These are phyloP conservation scores for Globisporangium emineosum DNA, from an alignment of 352 stramenopile species.

Conservation along the genomic window DNA sequence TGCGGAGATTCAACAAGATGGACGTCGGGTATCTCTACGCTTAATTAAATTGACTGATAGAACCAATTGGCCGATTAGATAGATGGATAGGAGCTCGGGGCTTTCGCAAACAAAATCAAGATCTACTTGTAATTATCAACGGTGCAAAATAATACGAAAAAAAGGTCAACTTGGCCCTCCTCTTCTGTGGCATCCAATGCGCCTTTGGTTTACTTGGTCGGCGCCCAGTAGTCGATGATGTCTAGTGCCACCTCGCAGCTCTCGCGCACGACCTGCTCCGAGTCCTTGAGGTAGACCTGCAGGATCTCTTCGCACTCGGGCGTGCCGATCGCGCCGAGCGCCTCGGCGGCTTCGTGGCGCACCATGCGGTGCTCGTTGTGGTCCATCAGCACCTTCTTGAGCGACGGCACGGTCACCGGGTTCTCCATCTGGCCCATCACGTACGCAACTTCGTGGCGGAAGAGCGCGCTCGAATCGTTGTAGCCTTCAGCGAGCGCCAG, in stretches of 20 bases:
- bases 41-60: conserved; percentile 10
- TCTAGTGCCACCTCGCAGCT: conserved; percentile 96
- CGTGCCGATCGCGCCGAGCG: conserved; percentile 94
- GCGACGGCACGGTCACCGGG: conserved; percentile 74
- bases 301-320: conserved; percentile 91
- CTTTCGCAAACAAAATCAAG: not conserved
- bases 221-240: conserved; percentile 95
- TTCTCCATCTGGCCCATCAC: conserved; percentile 94
- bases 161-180: not conserved
- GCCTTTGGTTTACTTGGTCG: conserved; percentile 35
- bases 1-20: conserved; percentile 54
- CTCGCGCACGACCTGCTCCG: conserved; percentile 91
- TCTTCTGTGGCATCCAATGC: not conserved
- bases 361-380: conserved; percentile 95
- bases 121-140: conserved; percentile 6
- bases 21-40: conserved; percentile 57
- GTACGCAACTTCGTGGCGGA: conserved; percentile 92
- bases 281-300: conserved; percentile 58
- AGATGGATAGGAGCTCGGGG: not conserved
- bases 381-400: conserved; percentile 90
- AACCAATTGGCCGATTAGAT: too few relatives aligned
- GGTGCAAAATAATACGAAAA: conserved; percentile 10
- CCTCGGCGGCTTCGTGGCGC: conserved; percentile 96
- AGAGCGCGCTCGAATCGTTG: conserved; percentile 76
- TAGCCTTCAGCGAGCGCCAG: conserved; percentile 75